Evolutionary conservation across 176 grass and related monocot genomes (phyloP).

Genomic region (Aegilops longissima): DNA sequence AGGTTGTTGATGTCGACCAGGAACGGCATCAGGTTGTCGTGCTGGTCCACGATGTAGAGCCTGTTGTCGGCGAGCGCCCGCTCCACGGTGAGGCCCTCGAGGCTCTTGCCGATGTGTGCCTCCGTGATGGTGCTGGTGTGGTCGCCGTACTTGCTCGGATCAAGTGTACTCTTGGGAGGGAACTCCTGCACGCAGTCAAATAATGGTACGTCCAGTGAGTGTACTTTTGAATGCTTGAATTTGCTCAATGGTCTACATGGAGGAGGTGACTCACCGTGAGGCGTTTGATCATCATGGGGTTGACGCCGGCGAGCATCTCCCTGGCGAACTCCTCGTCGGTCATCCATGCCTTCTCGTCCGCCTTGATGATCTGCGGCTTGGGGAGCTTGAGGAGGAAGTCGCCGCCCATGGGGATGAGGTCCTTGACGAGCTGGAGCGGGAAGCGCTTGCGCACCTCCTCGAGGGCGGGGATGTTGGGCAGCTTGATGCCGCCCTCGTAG

Average conservation of each 20-base stretch:
- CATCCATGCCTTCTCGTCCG: constrained; percentile 52
- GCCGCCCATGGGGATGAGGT: not conserved
- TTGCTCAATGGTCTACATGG: not conserved
- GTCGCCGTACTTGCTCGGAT: constrained; percentile 49
- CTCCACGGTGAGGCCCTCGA: constrained; percentile 44
- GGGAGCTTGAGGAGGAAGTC: constrained; percentile 3
- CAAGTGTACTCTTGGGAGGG: constrained; percentile 57
- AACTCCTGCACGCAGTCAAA: constrained; percentile 38
- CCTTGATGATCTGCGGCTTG: constrained; percentile 4
- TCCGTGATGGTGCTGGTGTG: constrained; percentile 60
- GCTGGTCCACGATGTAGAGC: constrained; percentile 75
- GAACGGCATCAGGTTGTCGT: constrained; percentile 66
- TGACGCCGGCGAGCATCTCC: constrained; percentile 60
- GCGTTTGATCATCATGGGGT: constrained; percentile 53
- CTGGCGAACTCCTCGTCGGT: constrained; percentile 67
- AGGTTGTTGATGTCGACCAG: constrained; percentile 42
- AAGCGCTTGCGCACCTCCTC: not conserved
- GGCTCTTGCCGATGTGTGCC: constrained; percentile 39
- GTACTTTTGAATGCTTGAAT: too few relatives aligned
- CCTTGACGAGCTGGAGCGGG: not conserved
- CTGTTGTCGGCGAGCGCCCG: constrained; percentile 41
- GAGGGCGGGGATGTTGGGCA: not conserved
- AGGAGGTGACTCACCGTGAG: constrained; percentile 32
- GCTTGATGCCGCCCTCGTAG: not conserved
- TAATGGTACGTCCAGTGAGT: not conserved